These are phyloP conservation scores for Xylaria sp. DNA, from an alignment of 2,329 filamentous ascomycete species.

Conservation along the genomic window DNA sequence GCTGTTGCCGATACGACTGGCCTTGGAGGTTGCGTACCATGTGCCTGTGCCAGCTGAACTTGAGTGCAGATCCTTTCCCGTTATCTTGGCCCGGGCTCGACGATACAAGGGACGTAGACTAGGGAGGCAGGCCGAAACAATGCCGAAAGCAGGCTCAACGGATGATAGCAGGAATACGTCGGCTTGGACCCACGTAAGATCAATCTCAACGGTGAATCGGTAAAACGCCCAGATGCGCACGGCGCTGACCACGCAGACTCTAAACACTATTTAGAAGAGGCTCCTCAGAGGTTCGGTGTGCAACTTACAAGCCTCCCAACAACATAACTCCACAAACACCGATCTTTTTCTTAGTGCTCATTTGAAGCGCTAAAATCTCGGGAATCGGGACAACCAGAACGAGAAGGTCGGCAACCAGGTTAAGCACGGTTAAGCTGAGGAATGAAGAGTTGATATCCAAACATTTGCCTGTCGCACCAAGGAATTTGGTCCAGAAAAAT, in stretches of 20 bases:
- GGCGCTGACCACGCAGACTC: conserved; percentile 40
- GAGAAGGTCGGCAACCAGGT: conserved; percentile 41
- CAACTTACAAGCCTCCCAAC: conserved; percentile 41
- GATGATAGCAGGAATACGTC: conserved; percentile 43
- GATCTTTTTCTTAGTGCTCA: conserved; percentile 37
- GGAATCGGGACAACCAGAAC: conserved; percentile 41
- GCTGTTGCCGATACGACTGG: conserved; percentile 28
- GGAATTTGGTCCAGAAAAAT: conserved; percentile 37
- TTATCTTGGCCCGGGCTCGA: conserved; percentile 26
- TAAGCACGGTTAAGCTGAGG: conserved; percentile 37
- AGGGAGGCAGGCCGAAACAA: conserved; percentile 46
- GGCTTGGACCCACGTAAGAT: conserved; percentile 40
- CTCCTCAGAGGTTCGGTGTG: no score
- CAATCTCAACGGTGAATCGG: conserved; percentile 30
- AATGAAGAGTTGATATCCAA: conserved; percentile 37
- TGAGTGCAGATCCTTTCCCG: conserved; percentile 12
- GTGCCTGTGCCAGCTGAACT: conserved; percentile 8
- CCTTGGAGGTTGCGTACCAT: conserved; percentile 28
- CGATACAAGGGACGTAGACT: conserved; percentile 43
- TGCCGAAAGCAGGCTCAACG: conserved; percentile 44
- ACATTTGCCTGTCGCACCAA: conserved; percentile 34
- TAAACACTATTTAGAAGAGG: conserved; percentile 4
- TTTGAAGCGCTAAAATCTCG: conserved; percentile 39
- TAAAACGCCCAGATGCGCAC: conserved; percentile 40
- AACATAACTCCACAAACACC: conserved; percentile 40